Percentiles rank a stretch among this genome's conserved stretches.
phyloP scores from a whole-genome alignment of 1,284 basidiomycete species.

The Puccinia hordei region DNA sequence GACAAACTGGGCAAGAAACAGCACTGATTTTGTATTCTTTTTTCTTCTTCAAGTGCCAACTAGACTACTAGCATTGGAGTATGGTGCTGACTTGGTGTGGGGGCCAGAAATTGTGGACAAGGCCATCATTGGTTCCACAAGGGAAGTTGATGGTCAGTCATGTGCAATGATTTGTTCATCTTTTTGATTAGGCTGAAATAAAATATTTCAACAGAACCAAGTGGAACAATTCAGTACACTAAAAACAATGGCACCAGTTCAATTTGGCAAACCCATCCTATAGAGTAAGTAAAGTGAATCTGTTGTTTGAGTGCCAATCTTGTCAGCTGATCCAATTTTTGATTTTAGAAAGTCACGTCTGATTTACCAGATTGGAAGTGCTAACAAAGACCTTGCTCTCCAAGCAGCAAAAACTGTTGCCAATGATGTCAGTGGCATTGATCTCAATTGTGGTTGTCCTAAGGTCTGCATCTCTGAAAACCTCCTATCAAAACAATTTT shows the following conservation, averaged over 20 bases:
- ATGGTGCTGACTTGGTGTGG: constrained; percentile 95
- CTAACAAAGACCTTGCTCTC: constrained; percentile 84
- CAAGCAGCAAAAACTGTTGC: constrained; percentile 83
- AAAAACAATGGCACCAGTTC: constrained; percentile 66
- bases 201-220: constrained; percentile 67
- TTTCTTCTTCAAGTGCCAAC: constrained; percentile 66
- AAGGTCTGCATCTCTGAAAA: constrained; percentile 51
- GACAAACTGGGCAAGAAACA: background rate
- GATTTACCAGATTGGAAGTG: constrained; percentile 78
- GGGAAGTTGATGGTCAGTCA: constrained; percentile 77
- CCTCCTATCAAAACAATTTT: background rate
- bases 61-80: constrained; percentile 81
- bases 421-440: constrained; percentile 88
- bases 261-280: constrained; percentile 88
- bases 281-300: constrained; percentile 71
- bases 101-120: constrained; percentile 87
- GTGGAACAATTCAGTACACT: constrained; percentile 85
- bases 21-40: background rate
- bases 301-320: constrained; percentile 13
- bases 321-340: background rate
- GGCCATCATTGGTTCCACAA: constrained; percentile 82
- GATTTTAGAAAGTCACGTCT: constrained; percentile 54
- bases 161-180: background rate
- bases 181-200: constrained; percentile 1
- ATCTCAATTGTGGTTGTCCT: constrained; percentile 77